phyloP scores from a whole-genome alignment of 116 monocot species.

The Zostera marina region DNA sequence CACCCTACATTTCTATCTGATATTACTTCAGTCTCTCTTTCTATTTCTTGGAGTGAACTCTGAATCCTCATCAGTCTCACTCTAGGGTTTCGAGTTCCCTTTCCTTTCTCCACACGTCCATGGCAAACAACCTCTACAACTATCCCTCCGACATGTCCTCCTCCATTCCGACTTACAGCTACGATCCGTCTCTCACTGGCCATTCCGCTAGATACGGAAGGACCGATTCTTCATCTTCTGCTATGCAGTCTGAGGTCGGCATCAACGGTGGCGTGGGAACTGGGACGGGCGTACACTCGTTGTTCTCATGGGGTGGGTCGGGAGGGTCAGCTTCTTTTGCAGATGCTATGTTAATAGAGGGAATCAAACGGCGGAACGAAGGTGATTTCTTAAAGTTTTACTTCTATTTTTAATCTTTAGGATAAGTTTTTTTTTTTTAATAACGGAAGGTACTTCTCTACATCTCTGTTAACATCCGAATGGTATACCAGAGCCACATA shows the following conservation, averaged over 20 bases:
- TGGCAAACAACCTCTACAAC: constrained; percentile 16
- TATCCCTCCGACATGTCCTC: constrained; percentile 19
- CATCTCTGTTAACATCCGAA: no score
- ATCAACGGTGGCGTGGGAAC: background rate
- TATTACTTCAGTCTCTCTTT: no score
- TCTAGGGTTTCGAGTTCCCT: constrained; percentile 4
- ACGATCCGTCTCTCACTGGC: constrained; percentile 2
- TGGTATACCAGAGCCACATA: no score
- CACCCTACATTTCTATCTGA: no score
- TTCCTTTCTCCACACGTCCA: background rate
- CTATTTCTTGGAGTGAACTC: background rate
- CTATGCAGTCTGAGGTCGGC: background rate
- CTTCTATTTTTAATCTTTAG: background rate
- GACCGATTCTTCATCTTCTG: background rate
- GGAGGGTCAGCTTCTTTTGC: constrained; percentile 2
- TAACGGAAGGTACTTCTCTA: no score
- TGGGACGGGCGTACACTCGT: background rate
- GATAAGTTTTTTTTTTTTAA: no score
- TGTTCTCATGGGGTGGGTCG: constrained; percentile 4
- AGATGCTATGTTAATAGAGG: constrained; percentile 5
- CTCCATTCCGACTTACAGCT: constrained; percentile 10
- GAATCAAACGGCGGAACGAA: constrained; percentile 23
- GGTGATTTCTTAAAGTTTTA: constrained; percentile 7
- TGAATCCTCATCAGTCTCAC: background rate
- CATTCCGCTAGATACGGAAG: background rate